Percentiles rank a stretch among this genome's conserved stretches.
phyloP scores from a whole-genome alignment of 805 yeast species.

The Pichia cabralensis region DNA sequence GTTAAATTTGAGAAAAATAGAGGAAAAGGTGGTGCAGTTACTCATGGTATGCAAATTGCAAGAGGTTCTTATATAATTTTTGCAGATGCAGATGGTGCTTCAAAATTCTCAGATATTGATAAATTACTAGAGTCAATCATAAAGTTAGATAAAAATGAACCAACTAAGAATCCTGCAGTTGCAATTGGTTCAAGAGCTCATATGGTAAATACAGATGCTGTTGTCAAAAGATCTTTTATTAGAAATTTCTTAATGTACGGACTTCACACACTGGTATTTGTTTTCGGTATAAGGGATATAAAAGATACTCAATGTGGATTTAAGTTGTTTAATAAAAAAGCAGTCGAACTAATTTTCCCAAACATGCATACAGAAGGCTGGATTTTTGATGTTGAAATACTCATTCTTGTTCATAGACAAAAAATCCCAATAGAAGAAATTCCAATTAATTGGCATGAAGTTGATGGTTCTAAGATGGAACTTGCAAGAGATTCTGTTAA shows the following conservation, averaged over 20 bases:
- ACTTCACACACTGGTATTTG: conserved; percentile 71
- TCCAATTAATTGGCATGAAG: conserved; percentile 94
- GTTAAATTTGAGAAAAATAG: conserved; percentile 64
- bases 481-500: conserved; percentile 80
- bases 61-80: conserved; percentile 70
- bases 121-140: conserved; percentile 39
- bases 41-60: conserved; percentile 75
- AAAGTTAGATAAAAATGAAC: conserved; percentile 14
- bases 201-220: conserved; percentile 93
- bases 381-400: conserved; percentile 94
- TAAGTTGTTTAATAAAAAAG: conserved; percentile 71
- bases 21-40: conserved; percentile 96
- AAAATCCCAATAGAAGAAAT: conserved; percentile 61
- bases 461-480: conserved; percentile 89
- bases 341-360: conserved; percentile 65
- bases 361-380: conserved; percentile 94
- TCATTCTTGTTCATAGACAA: conserved; percentile 70
- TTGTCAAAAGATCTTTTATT: conserved; percentile 82
- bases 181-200: conserved; percentile 94
- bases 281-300: conserved; percentile 81
- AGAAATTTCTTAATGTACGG: conserved; percentile 91
- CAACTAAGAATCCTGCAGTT: conserved; percentile 37
- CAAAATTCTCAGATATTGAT: conserved; percentile 60
- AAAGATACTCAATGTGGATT: conserved; percentile 98
- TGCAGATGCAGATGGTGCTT: conserved; percentile 98